Conservation (phyloP, 305 asterid genomes). For the Fraxinus ornus region DNA sequence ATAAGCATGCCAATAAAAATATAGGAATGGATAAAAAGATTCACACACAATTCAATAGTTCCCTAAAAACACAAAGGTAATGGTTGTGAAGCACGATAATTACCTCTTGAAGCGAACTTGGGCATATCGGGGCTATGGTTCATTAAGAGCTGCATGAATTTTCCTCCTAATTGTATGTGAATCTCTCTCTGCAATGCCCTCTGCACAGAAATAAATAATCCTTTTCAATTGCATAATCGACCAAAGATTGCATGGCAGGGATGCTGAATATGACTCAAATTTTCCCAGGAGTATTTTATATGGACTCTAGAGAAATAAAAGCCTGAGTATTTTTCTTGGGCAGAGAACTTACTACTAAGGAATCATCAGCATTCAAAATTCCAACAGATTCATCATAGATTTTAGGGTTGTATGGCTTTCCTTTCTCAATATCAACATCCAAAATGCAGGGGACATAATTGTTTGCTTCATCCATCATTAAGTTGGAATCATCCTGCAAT, state of each 20-base stretch:
- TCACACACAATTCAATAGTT: constrained; percentile 7
- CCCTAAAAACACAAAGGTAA: background rate
- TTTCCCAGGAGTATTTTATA: constrained; percentile 11
- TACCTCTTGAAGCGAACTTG: constrained; percentile 79
- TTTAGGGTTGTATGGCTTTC: constrained; percentile 44
- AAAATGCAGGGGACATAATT: constrained; percentile 34
- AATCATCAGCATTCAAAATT: constrained; percentile 52
- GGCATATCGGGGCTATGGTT: constrained; percentile 68
- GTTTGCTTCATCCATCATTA: constrained; percentile 42
- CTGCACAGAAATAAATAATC: constrained; percentile 40
- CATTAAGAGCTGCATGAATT: constrained; percentile 76
- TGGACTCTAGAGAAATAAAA: background rate
- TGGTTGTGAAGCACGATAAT: constrained; percentile 11
- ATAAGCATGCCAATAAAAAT: background rate
- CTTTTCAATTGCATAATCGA: constrained; percentile 12
- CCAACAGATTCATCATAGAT: constrained; percentile 38
- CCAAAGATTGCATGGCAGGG: background rate
- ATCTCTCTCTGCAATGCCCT: constrained; percentile 68
- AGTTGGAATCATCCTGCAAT: constrained; percentile 30
- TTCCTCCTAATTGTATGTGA: constrained; percentile 68
- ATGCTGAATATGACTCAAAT: background rate
- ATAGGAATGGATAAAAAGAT: background rate
- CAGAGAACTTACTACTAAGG: constrained; percentile 46
- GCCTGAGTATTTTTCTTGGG: constrained; percentile 18
- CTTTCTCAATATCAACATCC: constrained; percentile 68